These are phyloP conservation scores for Silene noctiflora DNA, from an alignment of 179 eudicot genomes.

Conservation along the genomic window DNA sequence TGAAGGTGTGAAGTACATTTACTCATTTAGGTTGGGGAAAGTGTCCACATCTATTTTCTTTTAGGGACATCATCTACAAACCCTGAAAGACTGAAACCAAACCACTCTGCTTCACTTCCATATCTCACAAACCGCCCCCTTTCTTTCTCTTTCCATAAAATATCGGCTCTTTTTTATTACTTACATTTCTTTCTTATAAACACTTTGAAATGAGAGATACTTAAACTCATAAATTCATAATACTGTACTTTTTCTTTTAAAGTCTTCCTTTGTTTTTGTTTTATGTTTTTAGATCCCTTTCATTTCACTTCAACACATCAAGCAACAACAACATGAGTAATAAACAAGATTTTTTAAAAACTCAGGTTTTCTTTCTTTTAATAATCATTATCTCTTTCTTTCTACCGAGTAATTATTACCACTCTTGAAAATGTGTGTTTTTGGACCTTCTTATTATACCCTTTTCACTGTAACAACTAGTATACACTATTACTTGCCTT, in stretches of 20 bases:
- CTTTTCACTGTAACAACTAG: too few species aligned
- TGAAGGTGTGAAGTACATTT: too few species aligned
- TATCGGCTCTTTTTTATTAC: background rate
- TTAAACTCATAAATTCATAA: background rate
- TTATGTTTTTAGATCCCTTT: conserved; percentile 20
- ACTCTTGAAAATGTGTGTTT: background rate
- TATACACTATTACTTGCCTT: too few species aligned
- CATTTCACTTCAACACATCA: background rate
- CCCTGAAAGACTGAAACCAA: conserved; percentile 7
- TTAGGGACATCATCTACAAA: conserved; percentile 1
- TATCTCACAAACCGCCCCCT: conserved; percentile 24
- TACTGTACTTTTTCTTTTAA: background rate
- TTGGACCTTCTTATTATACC: too few species aligned
- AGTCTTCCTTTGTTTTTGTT: conserved; percentile 11
- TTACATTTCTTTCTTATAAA: background rate
- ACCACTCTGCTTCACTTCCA: background rate
- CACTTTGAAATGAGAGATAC: background rate
- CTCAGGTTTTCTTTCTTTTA: conserved; percentile 40
- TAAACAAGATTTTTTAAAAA: conserved; percentile 55
- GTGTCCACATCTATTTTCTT: background rate
- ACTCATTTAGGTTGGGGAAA: too few species aligned
- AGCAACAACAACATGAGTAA: conserved; percentile 34
- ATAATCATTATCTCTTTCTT: background rate
- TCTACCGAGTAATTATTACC: too few species aligned
- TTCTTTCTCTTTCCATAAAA: conserved; percentile 11